Percentiles rank a stretch among this genome's conserved stretches.
phyloP scores from a whole-genome alignment of 371 early-diverging fungal genomes.

The Rhizopus sp. region DNA sequence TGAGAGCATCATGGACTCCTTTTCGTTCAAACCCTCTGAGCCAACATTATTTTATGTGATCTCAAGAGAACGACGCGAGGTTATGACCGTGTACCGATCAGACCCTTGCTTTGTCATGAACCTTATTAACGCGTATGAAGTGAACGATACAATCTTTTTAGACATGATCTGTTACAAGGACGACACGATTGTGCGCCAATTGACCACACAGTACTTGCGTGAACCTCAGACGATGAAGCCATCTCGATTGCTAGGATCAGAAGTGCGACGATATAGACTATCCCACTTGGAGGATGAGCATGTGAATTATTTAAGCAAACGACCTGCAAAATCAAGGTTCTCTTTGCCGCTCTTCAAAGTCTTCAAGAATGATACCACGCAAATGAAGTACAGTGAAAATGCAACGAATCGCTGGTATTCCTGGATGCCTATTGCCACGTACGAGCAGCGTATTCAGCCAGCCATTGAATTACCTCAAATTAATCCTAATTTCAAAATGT shows the following conservation, averaged over 20 bases:
- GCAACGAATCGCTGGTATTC: slow-evolving; percentile 35
- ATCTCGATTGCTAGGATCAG: slow-evolving; percentile 47
- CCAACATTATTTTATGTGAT: slow-evolving; percentile 71
- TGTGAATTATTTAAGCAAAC: slow-evolving; percentile 35
- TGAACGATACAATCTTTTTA: slow-evolving; percentile 63
- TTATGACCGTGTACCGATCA: slow-evolving; percentile 66
- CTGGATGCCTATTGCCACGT: slow-evolving; percentile 38
- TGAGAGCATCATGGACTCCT: slow-evolving; percentile 68
- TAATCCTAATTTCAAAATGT: slow-evolving; percentile 58
- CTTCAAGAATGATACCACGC: background rate
- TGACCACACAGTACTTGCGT: slow-evolving; percentile 60
- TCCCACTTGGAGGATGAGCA: slow-evolving; percentile 57
- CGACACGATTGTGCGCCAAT: slow-evolving; percentile 59
- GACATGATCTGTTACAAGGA: slow-evolving; percentile 69
- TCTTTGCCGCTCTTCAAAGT: background rate
- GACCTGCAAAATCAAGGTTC: slow-evolving; percentile 12
- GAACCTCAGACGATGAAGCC: slow-evolving; percentile 41
- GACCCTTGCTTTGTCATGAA: slow-evolving; percentile 69
- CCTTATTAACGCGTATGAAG: slow-evolving; percentile 78
- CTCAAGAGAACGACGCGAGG: slow-evolving; percentile 66
- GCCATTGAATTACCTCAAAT: slow-evolving; percentile 68
- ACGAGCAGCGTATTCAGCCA: slow-evolving; percentile 23
- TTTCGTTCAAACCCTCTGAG: slow-evolving; percentile 58
- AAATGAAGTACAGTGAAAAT: slow-evolving; percentile 4
- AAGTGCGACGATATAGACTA: slow-evolving; percentile 65